A percentile compares a stretch with the other conserved stretches of the same genome.
Evolutionary conservation across 2,329 filamentous ascomycete species (phyloP).

Genomic region (Hirsutella minnesotensis): DNA sequence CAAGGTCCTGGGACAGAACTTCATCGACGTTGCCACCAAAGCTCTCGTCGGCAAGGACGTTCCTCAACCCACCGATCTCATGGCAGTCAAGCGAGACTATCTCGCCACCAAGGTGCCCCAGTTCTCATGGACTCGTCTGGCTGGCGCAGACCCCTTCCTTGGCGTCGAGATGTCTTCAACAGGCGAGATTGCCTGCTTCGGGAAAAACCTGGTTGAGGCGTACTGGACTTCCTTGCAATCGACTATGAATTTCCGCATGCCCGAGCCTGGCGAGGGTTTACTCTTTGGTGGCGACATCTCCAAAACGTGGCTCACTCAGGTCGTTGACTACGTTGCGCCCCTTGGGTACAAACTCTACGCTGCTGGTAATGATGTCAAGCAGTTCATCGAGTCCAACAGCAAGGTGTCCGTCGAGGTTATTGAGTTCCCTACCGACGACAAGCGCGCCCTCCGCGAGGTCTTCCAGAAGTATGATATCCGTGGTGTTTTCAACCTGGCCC

Average conservation of each 20-base stretch:
- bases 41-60: slow-evolving; percentile 79
- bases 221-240: slow-evolving; percentile 97
- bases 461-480: slow-evolving; percentile 96
- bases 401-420: slow-evolving; percentile 73
- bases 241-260: slow-evolving; percentile 98
- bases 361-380: slow-evolving; percentile 69
- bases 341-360: slow-evolving; percentile 93
- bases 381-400: slow-evolving; percentile 61
- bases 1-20: slow-evolving; percentile 93
- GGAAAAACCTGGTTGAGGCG: slow-evolving; percentile 87
- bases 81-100: slow-evolving; percentile 82
- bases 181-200: slow-evolving; percentile 98
- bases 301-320: slow-evolving; percentile 59
- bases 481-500: slow-evolving; percentile 89
- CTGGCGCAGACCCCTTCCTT: slow-evolving; percentile 92
- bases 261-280: slow-evolving; percentile 87
- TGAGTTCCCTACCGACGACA: slow-evolving; percentile 93
- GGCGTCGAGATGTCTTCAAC: slow-evolving; percentile 97
- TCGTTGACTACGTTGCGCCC: slow-evolving; percentile 78
- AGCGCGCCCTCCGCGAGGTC: slow-evolving; percentile 84
- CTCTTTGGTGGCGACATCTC: slow-evolving; percentile 79
- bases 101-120: slow-evolving; percentile 96
- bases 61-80: slow-evolving; percentile 75
- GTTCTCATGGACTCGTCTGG: slow-evolving; percentile 97
- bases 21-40: slow-evolving; percentile 90